These are phyloP conservation scores for Apiospora arundinis DNA, from an alignment of 2,329 filamentous ascomycete genomes.

Conservation along the genomic window DNA sequence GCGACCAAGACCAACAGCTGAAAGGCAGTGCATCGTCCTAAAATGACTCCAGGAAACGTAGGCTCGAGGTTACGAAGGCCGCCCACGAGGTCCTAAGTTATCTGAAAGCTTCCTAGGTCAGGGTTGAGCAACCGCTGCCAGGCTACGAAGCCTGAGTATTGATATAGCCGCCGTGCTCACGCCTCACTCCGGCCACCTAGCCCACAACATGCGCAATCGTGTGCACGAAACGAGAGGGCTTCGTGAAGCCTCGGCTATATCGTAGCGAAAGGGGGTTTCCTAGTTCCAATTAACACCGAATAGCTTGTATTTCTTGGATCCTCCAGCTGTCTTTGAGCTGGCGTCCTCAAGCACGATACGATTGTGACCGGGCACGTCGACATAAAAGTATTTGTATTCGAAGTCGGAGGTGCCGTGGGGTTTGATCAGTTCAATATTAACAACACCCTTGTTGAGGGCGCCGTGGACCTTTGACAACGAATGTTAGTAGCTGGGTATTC, in stretches of 20 bases:
- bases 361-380: slow-evolving; percentile 78
- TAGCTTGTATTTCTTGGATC: slow-evolving; percentile 56
- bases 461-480: slow-evolving; percentile 71
- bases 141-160: slow-evolving; percentile 32
- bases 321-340: slow-evolving; percentile 46
- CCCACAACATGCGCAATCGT: no score
- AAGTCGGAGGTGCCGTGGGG: slow-evolving; percentile 68
- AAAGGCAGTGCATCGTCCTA: slow-evolving; percentile 40
- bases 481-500: slow-evolving; percentile 32
- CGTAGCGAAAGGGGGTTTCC: slow-evolving; percentile 18
- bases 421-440: slow-evolving; percentile 79
- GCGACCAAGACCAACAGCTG: slow-evolving; percentile 45
- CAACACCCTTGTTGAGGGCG: slow-evolving; percentile 73
- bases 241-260: background rate
- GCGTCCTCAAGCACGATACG: slow-evolving; percentile 71
- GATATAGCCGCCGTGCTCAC: slow-evolving; percentile 31
- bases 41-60: slow-evolving; percentile 40
- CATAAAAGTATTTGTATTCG: slow-evolving; percentile 78
- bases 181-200: background rate
- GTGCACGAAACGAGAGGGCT: background rate
- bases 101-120: slow-evolving; percentile 35
- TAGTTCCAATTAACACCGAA: slow-evolving; percentile 68
- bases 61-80: slow-evolving; percentile 41
- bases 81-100: slow-evolving; percentile 47
- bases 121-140: slow-evolving; percentile 36